Evolutionary conservation across 805 yeast genomes (phyloP).

Genomic region (Suhomyces prunicola): DNA sequence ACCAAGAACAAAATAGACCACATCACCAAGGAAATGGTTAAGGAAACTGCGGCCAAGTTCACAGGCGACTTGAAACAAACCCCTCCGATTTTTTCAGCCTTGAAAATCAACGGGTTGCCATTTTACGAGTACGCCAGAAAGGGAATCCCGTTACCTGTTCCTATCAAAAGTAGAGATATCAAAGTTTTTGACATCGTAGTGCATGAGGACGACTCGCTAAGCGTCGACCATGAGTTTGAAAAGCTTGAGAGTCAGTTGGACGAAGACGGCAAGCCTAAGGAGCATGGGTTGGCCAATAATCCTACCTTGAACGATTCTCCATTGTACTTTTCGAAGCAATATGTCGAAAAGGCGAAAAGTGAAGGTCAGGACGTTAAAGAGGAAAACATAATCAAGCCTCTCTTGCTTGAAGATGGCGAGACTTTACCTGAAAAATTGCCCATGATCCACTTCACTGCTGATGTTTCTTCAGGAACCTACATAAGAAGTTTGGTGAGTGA

Average conservation of each 20-base stretch:
- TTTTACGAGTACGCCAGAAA: slow-evolving; percentile 91
- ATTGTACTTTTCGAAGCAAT: slow-evolving; percentile 57
- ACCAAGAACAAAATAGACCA: slow-evolving; percentile 55
- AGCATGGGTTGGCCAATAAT: slow-evolving; percentile 43
- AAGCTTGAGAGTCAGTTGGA: slow-evolving; percentile 42
- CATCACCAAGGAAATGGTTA: slow-evolving; percentile 51
- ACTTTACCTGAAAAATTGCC: slow-evolving; percentile 55
- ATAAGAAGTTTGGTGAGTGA: slow-evolving; percentile 89
- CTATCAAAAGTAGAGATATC: slow-evolving; percentile 76
- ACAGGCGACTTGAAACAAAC: slow-evolving; percentile 82
- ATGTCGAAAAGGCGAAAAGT: slow-evolving; percentile 40
- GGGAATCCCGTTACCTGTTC: slow-evolving; percentile 77
- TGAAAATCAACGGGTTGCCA: slow-evolving; percentile 92
- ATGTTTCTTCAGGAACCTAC: slow-evolving; percentile 93
- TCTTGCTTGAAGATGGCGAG: slow-evolving; percentile 36
- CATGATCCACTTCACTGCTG: slow-evolving; percentile 65
- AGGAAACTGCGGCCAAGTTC: slow-evolving; percentile 55
- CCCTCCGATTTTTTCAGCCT: slow-evolving; percentile 93
- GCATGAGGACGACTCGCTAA: slow-evolving; percentile 49
- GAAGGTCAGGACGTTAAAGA: slow-evolving; percentile 26
- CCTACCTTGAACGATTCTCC: slow-evolving; percentile 64
- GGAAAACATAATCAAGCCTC: slow-evolving; percentile 37
- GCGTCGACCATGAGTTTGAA: slow-evolving; percentile 53
- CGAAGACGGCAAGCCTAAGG: slow-evolving; percentile 46
- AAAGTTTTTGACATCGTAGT: slow-evolving; percentile 54